These are phyloP conservation scores for Catharanthus roseus DNA, from an alignment of 257 asterid genomes.

Conservation along the genomic window DNA sequence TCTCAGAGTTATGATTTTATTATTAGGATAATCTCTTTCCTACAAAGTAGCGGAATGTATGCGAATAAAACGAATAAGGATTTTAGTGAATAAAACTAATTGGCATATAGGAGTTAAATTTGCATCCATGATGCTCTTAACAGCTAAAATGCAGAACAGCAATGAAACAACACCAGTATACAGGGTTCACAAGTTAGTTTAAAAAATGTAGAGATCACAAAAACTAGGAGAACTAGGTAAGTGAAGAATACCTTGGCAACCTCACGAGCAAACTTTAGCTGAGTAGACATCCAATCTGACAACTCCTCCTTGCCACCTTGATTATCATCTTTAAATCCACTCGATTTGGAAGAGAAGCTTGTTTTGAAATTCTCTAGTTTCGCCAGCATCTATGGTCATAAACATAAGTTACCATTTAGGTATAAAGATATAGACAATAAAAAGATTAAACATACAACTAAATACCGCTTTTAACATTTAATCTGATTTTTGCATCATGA, in stretches of 20 bases:
- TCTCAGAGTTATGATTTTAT: no score
- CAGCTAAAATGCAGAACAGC: background rate
- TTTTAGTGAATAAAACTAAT: background rate
- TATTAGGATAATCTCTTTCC: background rate
- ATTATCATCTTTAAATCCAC: constrained; percentile 31
- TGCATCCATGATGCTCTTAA: background rate
- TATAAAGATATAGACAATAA: constrained; percentile 9
- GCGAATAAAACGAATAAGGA: background rate
- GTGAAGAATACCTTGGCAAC: constrained; percentile 56
- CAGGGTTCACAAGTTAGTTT: background rate
- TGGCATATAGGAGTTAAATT: background rate
- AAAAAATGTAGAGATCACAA: background rate
- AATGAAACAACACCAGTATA: background rate
- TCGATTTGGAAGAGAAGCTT: constrained; percentile 39
- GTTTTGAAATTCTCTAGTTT: constrained; percentile 72
- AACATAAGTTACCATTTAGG: constrained; percentile 13
- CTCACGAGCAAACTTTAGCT: constrained; percentile 69
- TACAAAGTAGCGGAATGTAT: background rate
- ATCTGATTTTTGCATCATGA: background rate
- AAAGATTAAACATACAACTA: constrained; percentile 7
- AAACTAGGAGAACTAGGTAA: constrained; percentile 5
- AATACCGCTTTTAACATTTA: background rate
- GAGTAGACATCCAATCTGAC: constrained; percentile 58
- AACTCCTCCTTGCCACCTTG: constrained; percentile 39
- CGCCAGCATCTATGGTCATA: constrained; percentile 53